Evolutionary conservation across 169 alveolate species (phyloP).

Genomic region (Cryptosporidium viatorum): DNA sequence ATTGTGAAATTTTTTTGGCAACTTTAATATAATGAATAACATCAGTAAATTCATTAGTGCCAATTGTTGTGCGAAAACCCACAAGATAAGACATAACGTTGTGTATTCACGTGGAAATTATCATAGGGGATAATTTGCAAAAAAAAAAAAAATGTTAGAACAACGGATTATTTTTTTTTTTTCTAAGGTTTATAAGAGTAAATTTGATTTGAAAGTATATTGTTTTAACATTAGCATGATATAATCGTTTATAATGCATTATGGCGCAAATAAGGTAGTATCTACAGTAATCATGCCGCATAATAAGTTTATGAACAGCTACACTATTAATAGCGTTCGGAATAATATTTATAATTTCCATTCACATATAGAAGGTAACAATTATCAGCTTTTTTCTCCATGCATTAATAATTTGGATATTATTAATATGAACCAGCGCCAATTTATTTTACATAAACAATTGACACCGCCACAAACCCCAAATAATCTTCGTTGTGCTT

Average conservation of each 20-base stretch:
- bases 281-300: slow-evolving; percentile 51
- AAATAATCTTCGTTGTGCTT: slow-evolving; percentile 62
- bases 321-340: not conserved
- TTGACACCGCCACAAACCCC: slow-evolving; percentile 72
- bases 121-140: slow-evolving; percentile 4
- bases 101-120: slow-evolving; percentile 68
- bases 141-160: not conserved
- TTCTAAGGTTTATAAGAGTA: not conserved
- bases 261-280: slow-evolving; percentile 44
- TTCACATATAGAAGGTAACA: not conserved
- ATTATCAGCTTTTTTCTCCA: not conserved
- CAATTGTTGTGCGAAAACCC: slow-evolving; percentile 17
- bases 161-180: not conserved
- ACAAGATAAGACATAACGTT: slow-evolving; percentile 72
- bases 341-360: not conserved
- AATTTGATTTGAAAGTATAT: not conserved
- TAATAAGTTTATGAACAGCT: not conserved
- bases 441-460: slow-evolving; percentile 38
- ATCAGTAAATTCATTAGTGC: too few relatives aligned
- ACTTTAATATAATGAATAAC: too few relatives aligned
- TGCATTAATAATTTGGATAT: slow-evolving; percentile 17
- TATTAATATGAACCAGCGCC: slow-evolving; percentile 44
- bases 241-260: slow-evolving; percentile 45
- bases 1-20: too few relatives aligned
- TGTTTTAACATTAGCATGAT: not conserved